A percentile compares a stretch with the other conserved stretches of the same genome.
These are phyloP conservation scores for Spizellomyces sp. DNA, from an alignment of 192 early-diverging fungal species.

Conservation along the genomic window DNA sequence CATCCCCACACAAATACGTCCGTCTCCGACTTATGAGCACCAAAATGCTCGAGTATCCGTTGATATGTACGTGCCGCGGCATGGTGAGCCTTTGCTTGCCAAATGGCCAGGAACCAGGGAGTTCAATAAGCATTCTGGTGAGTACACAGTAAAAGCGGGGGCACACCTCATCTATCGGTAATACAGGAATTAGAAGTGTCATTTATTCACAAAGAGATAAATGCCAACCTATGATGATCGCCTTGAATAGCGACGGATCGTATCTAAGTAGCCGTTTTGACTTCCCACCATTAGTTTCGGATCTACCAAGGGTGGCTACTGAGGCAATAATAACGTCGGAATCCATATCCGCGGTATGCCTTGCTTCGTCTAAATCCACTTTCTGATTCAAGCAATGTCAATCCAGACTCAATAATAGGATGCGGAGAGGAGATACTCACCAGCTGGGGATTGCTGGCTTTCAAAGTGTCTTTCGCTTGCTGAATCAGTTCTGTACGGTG, in stretches of 20 bases:
- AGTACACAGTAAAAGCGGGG: too few species aligned
- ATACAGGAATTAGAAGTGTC: too few species aligned
- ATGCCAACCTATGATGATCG: conserved; percentile 82
- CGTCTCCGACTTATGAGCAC: conserved; percentile 40
- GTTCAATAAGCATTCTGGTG: too few species aligned
- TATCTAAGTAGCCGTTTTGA: conserved; percentile 62
- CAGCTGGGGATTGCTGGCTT: conserved; percentile 57
- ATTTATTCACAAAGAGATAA: not conserved
- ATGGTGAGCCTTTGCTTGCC: conserved; percentile 75
- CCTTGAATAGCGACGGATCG: conserved; percentile 79
- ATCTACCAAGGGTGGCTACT: conserved; percentile 4
- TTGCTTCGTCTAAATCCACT: conserved; percentile 44
- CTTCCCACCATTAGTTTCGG: not conserved
- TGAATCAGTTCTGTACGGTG: conserved; percentile 86
- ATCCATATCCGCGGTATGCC: conserved; percentile 51
- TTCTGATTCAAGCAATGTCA: not conserved
- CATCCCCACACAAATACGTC: conserved; percentile 87
- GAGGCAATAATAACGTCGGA: conserved; percentile 74
- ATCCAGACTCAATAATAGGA: not conserved
- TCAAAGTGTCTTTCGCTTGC: conserved; percentile 76
- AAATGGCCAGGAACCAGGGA: too few species aligned
- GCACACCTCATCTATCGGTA: too few species aligned
- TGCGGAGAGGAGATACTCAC: conserved; percentile 29
- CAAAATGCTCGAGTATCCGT: conserved; percentile 75
- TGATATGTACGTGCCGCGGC: conserved; percentile 76